phyloP scores from a whole-genome alignment of 768 basidiomycete genomes.

The Suillus decipiens region DNA sequence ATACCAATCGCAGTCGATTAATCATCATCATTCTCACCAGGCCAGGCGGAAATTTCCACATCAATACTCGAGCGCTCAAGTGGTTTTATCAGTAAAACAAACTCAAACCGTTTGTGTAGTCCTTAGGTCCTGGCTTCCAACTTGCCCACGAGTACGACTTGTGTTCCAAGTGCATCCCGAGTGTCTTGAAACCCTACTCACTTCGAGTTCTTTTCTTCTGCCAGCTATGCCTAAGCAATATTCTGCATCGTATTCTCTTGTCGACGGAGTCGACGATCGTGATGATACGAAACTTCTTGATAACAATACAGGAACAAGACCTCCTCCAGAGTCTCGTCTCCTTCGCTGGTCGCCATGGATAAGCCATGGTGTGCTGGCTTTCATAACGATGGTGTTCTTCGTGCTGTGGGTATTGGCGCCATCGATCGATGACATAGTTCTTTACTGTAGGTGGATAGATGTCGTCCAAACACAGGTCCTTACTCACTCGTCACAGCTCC shows the following conservation, averaged over 20 bases:
- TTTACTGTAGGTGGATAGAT: neutral
- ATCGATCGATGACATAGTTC: neutral
- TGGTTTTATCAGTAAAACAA: no score
- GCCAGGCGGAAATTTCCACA: no score
- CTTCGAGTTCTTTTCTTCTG: neutral
- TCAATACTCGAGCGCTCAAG: no score
- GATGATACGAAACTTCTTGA: neutral
- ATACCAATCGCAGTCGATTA: no score
- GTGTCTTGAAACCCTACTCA: neutral
- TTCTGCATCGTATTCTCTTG: neutral
- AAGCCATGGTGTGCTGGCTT: neutral
- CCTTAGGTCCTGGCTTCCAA: neutral
- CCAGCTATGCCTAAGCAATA: neutral
- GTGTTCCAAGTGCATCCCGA: neutral
- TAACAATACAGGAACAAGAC: neutral
- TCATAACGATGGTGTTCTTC: neutral
- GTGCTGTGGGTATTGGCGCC: neutral
- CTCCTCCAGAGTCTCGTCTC: neutral
- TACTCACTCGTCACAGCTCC: neutral
- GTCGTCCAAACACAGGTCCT: neutral
- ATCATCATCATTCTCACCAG: no score
- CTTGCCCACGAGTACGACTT: neutral
- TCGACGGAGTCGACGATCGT: neutral
- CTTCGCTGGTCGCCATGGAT: neutral
- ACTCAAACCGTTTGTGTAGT: no score